These are phyloP conservation scores for Gynostemma pentaphyllum DNA, from an alignment of 306 rosid genomes.

Conservation along the genomic window DNA sequence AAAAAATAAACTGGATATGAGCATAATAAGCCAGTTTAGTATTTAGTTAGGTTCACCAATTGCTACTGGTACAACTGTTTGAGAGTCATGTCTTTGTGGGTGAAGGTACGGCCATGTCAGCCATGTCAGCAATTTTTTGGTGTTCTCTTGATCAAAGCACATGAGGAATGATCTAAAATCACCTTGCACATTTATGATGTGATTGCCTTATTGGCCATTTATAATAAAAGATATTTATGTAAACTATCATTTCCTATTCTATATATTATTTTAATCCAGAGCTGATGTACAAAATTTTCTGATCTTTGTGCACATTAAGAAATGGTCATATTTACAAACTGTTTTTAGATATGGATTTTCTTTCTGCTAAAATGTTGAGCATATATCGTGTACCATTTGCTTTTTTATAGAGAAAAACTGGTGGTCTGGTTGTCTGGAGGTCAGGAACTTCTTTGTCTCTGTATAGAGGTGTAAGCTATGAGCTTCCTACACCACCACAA, in stretches of 20 bases:
- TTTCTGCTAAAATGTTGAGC: not conserved
- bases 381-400: not conserved
- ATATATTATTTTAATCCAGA: not conserved
- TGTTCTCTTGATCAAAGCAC: not conserved
- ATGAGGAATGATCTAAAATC: not conserved
- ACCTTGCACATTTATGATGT: not conserved
- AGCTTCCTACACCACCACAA: slow-evolving; percentile 47
- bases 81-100: not conserved
- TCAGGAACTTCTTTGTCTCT: slow-evolving; percentile 90
- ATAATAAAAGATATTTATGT: not conserved
- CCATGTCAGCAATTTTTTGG: not conserved
- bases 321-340: not conserved
- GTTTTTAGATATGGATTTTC: not conserved
- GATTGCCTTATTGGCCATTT: not conserved
- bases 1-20: not conserved
- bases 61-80: not conserved
- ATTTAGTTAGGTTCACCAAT: not conserved
- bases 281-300: not conserved
- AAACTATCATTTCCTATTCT: not conserved
- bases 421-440: slow-evolving; percentile 96
- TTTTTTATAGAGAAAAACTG: slow-evolving; percentile 74
- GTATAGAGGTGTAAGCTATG: slow-evolving; percentile 92
- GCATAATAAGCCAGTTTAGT: not conserved
- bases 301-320: not conserved
- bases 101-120: not conserved